Evolutionary conservation across 2,329 filamentous ascomycete species (phyloP).

Genomic region (Alternaria alternata): DNA sequence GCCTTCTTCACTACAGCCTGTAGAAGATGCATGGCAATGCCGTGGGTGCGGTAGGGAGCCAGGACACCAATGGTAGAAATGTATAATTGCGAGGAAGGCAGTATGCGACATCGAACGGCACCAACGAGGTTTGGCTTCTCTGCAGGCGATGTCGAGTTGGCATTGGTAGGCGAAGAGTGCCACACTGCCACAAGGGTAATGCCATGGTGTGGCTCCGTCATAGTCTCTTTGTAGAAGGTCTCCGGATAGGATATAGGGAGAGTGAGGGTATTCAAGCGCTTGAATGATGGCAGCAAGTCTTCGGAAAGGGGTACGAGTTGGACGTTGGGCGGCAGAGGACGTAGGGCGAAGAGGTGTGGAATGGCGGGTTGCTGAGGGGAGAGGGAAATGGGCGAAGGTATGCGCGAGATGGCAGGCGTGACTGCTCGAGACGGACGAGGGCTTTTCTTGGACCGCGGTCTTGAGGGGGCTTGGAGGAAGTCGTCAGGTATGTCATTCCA

Average conservation of each 20-base stretch:
- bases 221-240: slow-evolving; percentile 67
- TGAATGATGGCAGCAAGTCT: slow-evolving; percentile 63
- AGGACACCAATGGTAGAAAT: slow-evolving; percentile 68
- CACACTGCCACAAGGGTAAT: slow-evolving; percentile 69
- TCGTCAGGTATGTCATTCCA: slow-evolving; percentile 42
- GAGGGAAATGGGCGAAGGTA: slow-evolving; percentile 24
- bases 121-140: slow-evolving; percentile 53
- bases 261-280: slow-evolving; percentile 65
- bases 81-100: slow-evolving; percentile 60
- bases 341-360: slow-evolving; percentile 36
- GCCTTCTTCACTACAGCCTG: slow-evolving; percentile 55
- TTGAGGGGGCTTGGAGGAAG: slow-evolving; percentile 34
- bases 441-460: slow-evolving; percentile 36
- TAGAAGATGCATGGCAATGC: slow-evolving; percentile 65
- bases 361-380: slow-evolving; percentile 17
- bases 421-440: slow-evolving; percentile 29
- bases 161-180: slow-evolving; percentile 44
- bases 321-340: slow-evolving; percentile 58
- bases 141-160: slow-evolving; percentile 4
- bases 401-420: slow-evolving; percentile 29
- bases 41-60: slow-evolving; percentile 66
- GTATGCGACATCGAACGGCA: slow-evolving; percentile 58
- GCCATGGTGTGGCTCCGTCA: slow-evolving; percentile 62
- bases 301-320: slow-evolving; percentile 62
- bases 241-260: slow-evolving; percentile 69